phyloP scores from a whole-genome alignment of 768 basidiomycete species.

The Serendipita indica region DNA sequence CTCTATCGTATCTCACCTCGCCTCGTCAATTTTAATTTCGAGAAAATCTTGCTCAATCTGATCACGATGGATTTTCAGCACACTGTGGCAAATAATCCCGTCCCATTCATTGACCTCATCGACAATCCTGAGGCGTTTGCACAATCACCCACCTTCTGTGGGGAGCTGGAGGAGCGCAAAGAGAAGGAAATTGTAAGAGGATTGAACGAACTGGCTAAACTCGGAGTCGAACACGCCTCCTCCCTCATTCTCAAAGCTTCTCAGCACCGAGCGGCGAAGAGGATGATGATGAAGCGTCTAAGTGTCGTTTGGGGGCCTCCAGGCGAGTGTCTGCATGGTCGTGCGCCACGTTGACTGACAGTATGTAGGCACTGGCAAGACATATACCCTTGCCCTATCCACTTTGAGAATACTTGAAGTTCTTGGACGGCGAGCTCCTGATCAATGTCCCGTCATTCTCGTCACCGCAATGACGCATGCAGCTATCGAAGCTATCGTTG shows the following conservation, averaged over 20 bases:
- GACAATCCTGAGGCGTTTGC: conserved; percentile 30
- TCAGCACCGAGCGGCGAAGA: conserved; percentile 31
- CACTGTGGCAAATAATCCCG: conserved; percentile 13
- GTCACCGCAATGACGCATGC: conserved; percentile 40
- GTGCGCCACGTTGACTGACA: not conserved
- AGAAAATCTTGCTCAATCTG: conserved; percentile 31
- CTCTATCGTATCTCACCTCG: conserved; percentile 35
- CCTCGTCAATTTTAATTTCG: conserved; percentile 39
- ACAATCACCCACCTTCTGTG: conserved; percentile 16
- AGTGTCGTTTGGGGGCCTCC: conserved; percentile 40
- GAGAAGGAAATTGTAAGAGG: conserved; percentile 28
- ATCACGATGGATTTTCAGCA: conserved; percentile 33
- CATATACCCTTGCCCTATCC: conserved; percentile 35
- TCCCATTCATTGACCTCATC: conserved; percentile 33
- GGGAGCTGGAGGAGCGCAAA: not conserved
- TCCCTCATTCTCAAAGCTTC: conserved; percentile 32
- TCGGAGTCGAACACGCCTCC: conserved; percentile 25
- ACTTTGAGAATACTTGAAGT: conserved; percentile 33
- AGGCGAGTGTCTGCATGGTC: conserved; percentile 20
- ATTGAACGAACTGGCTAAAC: conserved; percentile 26
- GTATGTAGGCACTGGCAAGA: conserved; percentile 37
- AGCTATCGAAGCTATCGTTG: conserved; percentile 35
- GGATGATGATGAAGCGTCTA: conserved; percentile 31
- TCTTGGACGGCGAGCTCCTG: conserved; percentile 23
- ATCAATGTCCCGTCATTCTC: conserved; percentile 27